Conservation (phyloP, 306 rosid species). For the Spatholobus suberectus region DNA sequence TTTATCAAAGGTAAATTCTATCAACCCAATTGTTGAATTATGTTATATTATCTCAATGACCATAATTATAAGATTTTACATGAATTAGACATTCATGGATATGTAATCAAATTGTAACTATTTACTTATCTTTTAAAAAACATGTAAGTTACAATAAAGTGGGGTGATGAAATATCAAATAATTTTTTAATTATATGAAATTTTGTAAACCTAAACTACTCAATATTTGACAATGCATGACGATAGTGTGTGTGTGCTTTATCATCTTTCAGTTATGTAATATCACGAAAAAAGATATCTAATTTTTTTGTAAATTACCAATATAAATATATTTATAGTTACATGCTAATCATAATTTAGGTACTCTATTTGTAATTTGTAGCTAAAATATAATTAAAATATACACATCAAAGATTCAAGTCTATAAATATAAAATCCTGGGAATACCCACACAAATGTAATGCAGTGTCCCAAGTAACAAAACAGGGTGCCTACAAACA, state of each 20-base stretch:
- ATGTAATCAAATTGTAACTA: background rate
- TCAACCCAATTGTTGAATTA: background rate
- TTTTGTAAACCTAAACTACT: too few species aligned
- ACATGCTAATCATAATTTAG: background rate
- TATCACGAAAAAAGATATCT: background rate
- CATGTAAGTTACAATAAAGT: background rate
- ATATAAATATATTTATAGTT: background rate
- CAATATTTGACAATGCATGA: slow-evolving; percentile 3
- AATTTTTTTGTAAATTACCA: background rate
- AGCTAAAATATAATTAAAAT: slow-evolving; percentile 11
- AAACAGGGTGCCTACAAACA: background rate
- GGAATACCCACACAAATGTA: slow-evolving; percentile 9
- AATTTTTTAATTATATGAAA: too few species aligned
- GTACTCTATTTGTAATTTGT: background rate
- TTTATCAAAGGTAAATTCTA: background rate
- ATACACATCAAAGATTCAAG: background rate
- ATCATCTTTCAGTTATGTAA: background rate
- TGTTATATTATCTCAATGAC: background rate
- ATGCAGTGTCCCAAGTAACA: background rate
- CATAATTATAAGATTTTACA: background rate
- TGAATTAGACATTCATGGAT: too few species aligned
- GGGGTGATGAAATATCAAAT: background rate
- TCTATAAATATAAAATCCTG: background rate
- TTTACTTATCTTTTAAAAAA: background rate
- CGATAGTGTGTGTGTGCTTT: background rate